Conservation (phyloP, 2,329 filamentous ascomycete species). For the Pyrenochaeta sp. region DNA sequence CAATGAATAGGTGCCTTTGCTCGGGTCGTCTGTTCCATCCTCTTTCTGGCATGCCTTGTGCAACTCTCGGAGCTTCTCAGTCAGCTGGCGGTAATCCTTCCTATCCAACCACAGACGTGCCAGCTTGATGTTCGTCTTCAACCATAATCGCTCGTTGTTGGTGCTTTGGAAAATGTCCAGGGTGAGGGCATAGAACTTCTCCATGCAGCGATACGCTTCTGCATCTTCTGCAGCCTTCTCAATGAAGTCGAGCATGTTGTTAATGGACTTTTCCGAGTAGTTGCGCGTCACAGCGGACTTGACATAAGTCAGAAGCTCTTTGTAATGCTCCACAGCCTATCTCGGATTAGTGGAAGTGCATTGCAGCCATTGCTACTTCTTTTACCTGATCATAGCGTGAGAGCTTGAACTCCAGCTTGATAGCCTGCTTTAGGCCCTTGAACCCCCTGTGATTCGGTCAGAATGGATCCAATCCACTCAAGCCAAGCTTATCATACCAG, state of each 20-base stretch:
- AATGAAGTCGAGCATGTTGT: conserved; percentile 98
- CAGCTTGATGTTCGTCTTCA: conserved; percentile 98
- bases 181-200: conserved; percentile 92
- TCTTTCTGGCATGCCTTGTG: conserved; percentile 87
- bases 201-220: conserved; percentile 81
- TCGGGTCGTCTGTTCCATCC: conserved; percentile 88
- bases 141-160: conserved; percentile 95
- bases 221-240: conserved; percentile 83
- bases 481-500: conserved; percentile 65
- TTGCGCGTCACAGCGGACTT: conserved; percentile 96
- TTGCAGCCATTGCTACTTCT: not conserved
- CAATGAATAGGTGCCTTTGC: conserved; percentile 93
- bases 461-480: conserved; percentile 8
- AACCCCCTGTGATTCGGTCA: conserved; percentile 69
- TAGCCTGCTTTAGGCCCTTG: conserved; percentile 96
- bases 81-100: conserved; percentile 82
- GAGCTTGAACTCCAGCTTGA: conserved; percentile 96
- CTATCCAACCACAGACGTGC: conserved; percentile 89
- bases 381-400: conserved; percentile 81
- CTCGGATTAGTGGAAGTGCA: conserved; percentile 24
- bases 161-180: conserved; percentile 95
- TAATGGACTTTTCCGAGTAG: conserved; percentile 99
- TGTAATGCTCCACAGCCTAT: conserved; percentile 90
- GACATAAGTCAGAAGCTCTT: conserved; percentile 94
- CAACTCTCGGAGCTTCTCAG: conserved; percentile 84